Percentiles rank a stretch among this genome's conserved stretches.
Conservation (phyloP, 768 basidiomycete genomes). For the Multifurca ochricompacta region DNA sequence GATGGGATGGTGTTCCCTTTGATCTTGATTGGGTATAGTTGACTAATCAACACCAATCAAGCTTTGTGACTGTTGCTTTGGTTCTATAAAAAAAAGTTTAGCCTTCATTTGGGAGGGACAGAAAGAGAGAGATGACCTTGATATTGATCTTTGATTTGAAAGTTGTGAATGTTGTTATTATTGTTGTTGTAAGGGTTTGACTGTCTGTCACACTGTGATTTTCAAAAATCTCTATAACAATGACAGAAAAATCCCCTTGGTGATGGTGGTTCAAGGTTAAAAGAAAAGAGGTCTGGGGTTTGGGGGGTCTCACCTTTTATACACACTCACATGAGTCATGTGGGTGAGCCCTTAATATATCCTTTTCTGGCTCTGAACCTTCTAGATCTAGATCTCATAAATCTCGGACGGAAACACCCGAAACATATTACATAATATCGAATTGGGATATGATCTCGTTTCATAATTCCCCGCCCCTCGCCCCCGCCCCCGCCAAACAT, state of each 20-base stretch:
- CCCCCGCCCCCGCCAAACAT: slow-evolving; percentile 27
- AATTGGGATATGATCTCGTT: too few relatives aligned
- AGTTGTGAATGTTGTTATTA: neutral
- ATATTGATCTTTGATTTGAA: too few relatives aligned
- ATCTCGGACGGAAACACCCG: too few relatives aligned
- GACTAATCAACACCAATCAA: too few relatives aligned
- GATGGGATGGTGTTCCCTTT: too few relatives aligned
- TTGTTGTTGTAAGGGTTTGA: neutral
- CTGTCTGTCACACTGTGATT: too few relatives aligned
- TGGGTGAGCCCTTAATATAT: too few relatives aligned
- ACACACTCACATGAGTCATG: neutral
- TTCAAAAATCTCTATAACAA: neutral
- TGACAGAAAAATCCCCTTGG: neutral
- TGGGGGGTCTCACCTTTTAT: too few relatives aligned
- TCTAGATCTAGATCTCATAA: too few relatives aligned
- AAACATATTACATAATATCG: neutral
- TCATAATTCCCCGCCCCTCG: neutral
- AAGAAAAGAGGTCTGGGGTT: accelerated
- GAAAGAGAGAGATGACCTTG: too few relatives aligned
- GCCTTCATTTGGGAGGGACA: too few relatives aligned
- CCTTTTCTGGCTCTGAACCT: too few relatives aligned
- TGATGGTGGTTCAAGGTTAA: neutral
- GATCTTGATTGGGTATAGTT: slow-evolving; percentile 1
- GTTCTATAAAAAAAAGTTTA: neutral
- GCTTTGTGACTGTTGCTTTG: neutral